These are phyloP conservation scores for Amphibolis antarctica DNA, from an alignment of 106 monocot species.

Conservation along the genomic window DNA sequence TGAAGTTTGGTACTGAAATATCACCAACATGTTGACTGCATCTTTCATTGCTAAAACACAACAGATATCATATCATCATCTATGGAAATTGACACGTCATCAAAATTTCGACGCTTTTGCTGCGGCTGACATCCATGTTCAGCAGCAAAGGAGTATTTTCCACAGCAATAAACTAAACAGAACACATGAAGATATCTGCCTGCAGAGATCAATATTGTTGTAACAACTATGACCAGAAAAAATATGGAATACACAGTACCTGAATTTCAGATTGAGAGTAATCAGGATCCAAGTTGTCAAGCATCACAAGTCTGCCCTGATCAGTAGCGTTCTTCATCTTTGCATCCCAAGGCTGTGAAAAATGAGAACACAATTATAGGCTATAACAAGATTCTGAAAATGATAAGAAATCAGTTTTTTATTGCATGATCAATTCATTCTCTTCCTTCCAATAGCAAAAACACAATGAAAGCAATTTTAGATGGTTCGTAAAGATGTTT, in stretches of 20 bases:
- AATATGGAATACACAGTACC: slow-evolving; percentile 1
- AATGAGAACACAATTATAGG: slow-evolving; percentile 12
- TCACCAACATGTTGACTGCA: no score
- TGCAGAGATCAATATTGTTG: not conserved
- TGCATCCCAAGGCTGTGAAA: slow-evolving; percentile 14
- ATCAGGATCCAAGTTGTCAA: slow-evolving; percentile 15
- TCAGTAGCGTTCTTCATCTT: slow-evolving; percentile 8
- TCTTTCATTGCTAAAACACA: no score
- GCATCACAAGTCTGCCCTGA: slow-evolving; percentile 11
- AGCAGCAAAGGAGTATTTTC: no score
- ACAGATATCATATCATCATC: no score
- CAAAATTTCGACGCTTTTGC: no score
- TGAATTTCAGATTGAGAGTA: slow-evolving; percentile 9
- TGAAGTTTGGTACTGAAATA: no score
- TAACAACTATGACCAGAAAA: not conserved
- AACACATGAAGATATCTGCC: no score
- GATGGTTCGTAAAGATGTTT: no score
- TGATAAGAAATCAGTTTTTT: not conserved
- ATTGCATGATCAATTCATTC: not conserved
- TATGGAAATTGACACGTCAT: no score
- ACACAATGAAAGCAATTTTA: no score
- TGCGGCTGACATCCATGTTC: no score
- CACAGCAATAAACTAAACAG: no score
- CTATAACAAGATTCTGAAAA: not conserved
- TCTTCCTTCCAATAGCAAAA: not conserved